phyloP scores from a whole-genome alignment of 225 moss, liverwort and hornwort species.

The Physcomitrellopsis africana region DNA sequence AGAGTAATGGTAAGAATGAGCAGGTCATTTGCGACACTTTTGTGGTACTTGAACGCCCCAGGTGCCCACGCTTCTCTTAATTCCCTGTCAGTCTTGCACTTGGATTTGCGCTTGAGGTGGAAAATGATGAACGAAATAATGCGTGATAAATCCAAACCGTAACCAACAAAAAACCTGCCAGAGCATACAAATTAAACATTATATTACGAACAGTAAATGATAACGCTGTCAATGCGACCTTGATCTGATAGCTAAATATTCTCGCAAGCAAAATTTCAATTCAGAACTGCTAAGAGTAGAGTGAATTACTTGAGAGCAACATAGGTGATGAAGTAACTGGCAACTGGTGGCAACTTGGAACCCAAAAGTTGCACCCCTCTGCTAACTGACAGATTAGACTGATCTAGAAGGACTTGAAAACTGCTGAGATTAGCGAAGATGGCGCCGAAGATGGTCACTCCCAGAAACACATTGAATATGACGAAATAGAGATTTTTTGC shows the following conservation, averaged over 20 bases:
- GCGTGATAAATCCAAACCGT: conserved; percentile 60
- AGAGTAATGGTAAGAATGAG: conserved; percentile 53
- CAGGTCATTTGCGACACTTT: conserved; percentile 39
- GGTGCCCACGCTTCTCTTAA: conserved; percentile 45
- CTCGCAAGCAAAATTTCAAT: neutral
- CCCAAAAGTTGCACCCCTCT: conserved; percentile 72
- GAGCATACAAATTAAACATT: neutral
- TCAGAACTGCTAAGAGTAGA: neutral
- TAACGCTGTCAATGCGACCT: too few species aligned
- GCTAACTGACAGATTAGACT: conserved; percentile 30
- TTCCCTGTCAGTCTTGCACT: conserved; percentile 55
- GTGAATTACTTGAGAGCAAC: conserved; percentile 74
- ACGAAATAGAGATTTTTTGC: conserved; percentile 82
- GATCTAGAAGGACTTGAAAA: conserved; percentile 33
- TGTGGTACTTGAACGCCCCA: conserved; percentile 52
- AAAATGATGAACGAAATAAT: conserved; percentile 49
- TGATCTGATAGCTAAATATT: too few species aligned
- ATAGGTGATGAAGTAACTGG: conserved; percentile 77
- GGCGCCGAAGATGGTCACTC: conserved; percentile 81
- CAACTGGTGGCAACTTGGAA: conserved; percentile 66
- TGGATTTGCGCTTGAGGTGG: conserved; percentile 56
- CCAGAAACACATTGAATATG: conserved; percentile 85
- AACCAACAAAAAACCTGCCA: conserved; percentile 62
- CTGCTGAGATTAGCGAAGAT: conserved; percentile 56
- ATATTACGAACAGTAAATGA: neutral